Evolutionary conservation across 2,329 filamentous ascomycete genomes (phyloP).

Genomic region (Leptographium wingfieldii): DNA sequence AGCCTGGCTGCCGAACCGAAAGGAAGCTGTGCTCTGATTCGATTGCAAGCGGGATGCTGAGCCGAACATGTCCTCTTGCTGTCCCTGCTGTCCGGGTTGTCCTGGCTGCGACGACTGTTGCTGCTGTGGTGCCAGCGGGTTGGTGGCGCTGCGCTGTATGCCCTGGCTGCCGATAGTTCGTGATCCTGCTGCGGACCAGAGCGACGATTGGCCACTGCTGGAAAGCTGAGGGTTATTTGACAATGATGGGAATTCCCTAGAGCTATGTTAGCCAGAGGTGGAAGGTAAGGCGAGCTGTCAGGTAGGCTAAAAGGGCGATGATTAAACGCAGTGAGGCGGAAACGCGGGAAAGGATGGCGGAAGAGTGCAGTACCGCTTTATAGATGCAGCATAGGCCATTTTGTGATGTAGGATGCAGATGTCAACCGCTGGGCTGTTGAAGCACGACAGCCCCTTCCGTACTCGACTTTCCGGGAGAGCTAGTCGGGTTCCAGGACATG

Average conservation of each 20-base stretch:
- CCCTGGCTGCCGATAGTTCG: constrained; percentile 33
- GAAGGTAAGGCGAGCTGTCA: neutral
- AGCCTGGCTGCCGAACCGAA: constrained; percentile 40
- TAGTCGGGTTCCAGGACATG: no score
- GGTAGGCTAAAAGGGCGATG: neutral
- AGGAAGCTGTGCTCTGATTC: constrained; percentile 28
- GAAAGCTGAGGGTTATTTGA: constrained; percentile 47
- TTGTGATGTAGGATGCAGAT: neutral
- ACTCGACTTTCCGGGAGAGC: no score
- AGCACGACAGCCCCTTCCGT: no score
- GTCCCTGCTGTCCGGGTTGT: constrained; percentile 26
- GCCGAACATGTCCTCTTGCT: constrained; percentile 35
- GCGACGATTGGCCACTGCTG: constrained; percentile 33
- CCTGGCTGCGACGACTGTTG: neutral
- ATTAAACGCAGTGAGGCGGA: neutral
- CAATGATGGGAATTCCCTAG: constrained; percentile 53
- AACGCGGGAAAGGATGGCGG: neutral
- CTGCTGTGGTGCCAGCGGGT: constrained; percentile 29
- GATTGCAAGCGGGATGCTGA: constrained; percentile 23
- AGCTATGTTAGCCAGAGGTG: constrained; percentile 14
- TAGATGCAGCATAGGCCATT: neutral
- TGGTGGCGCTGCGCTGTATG: constrained; percentile 37
- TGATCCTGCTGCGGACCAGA: constrained; percentile 41
- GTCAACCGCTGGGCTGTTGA: no score
- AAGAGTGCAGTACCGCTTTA: neutral